Conservation (phyloP, 305 asterid genomes). For the Solanum aculeatissimum region DNA sequence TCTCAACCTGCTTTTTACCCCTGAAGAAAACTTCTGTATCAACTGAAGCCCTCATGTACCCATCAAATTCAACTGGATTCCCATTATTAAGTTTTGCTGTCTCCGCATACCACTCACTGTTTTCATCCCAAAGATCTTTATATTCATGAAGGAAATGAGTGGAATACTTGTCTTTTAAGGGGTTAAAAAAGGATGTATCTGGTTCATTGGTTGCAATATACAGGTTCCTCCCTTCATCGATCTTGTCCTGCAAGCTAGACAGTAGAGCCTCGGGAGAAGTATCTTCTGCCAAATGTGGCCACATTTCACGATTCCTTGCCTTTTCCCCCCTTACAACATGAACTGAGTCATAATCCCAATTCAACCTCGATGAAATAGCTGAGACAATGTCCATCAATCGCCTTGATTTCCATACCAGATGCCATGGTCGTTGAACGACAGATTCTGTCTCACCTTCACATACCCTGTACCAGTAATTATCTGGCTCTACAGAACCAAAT, state of each 20-base stretch:
- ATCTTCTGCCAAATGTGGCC: conserved; percentile 69
- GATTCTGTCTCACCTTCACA: conserved; percentile 68
- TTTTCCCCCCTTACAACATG: conserved; percentile 74
- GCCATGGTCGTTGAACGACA: conserved; percentile 65
- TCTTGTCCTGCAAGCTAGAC: conserved; percentile 27
- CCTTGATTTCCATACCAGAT: conserved; percentile 54
- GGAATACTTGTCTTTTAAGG: conserved; percentile 53
- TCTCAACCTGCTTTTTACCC: conserved; percentile 74
- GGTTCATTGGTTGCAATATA: conserved; percentile 57
- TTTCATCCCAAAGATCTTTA: conserved; percentile 59
- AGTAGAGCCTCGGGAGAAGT: conserved; percentile 51
- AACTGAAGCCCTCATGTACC: conserved; percentile 61
- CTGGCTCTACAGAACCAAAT: conserved; percentile 72
- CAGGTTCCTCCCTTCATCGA: conserved; percentile 58
- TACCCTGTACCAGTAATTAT: conserved; percentile 76
- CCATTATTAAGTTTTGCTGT: conserved; percentile 49
- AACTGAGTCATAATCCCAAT: conserved; percentile 64
- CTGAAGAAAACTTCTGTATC: conserved; percentile 69
- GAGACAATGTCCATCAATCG: conserved; percentile 54
- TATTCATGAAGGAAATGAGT: conserved; percentile 67
- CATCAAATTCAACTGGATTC: conserved; percentile 65
- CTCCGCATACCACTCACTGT: conserved; percentile 63
- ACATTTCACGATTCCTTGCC: conserved; percentile 39
- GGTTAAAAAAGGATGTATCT: conserved; percentile 34
- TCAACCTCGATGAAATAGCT: conserved; percentile 48